phyloP scores from a whole-genome alignment of 345 rosid species.

The Salix purpurea region DNA sequence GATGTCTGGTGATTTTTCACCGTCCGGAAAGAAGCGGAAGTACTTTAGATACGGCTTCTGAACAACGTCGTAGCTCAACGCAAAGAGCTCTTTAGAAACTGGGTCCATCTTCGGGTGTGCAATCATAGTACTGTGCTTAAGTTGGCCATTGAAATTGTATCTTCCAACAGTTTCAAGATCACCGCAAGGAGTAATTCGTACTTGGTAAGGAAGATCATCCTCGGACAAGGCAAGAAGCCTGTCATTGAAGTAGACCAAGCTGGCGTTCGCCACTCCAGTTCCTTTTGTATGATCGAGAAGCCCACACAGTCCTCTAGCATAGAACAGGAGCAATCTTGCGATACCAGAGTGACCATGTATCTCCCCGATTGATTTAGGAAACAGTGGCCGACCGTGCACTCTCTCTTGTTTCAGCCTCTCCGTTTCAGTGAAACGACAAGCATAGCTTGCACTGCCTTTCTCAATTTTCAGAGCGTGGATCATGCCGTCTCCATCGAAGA shows the following conservation, averaged over 20 bases:
- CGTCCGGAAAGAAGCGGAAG: slow-evolving; percentile 60
- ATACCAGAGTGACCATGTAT: slow-evolving; percentile 80
- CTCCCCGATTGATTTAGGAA: slow-evolving; percentile 90
- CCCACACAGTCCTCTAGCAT: slow-evolving; percentile 67
- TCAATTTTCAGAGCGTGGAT: slow-evolving; percentile 66
- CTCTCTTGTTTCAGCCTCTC: slow-evolving; percentile 21
- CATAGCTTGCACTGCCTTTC: slow-evolving; percentile 63
- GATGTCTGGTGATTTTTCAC: slow-evolving; percentile 69
- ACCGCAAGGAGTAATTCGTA: slow-evolving; percentile 48
- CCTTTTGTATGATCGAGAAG: slow-evolving; percentile 62
- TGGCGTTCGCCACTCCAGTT: slow-evolving; percentile 88
- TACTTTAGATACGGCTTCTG: slow-evolving; percentile 78
- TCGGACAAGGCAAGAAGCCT: slow-evolving; percentile 87
- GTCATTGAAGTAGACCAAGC: slow-evolving; percentile 67
- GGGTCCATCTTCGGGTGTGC: slow-evolving; percentile 95
- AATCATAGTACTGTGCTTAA: slow-evolving; percentile 61
- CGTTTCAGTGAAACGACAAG: slow-evolving; percentile 80
- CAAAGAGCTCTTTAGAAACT: slow-evolving; percentile 57
- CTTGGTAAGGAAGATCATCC: slow-evolving; percentile 88
- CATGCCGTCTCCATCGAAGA: slow-evolving; percentile 98
- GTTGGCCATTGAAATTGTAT: slow-evolving; percentile 58
- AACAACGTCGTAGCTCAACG: slow-evolving; percentile 77
- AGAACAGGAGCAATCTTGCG: slow-evolving; percentile 63
- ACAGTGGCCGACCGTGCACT: slow-evolving; percentile 37
- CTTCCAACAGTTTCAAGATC: slow-evolving; percentile 76